Conservation (phyloP, 495 filamentous ascomycete genomes). For the Podospora conica region DNA sequence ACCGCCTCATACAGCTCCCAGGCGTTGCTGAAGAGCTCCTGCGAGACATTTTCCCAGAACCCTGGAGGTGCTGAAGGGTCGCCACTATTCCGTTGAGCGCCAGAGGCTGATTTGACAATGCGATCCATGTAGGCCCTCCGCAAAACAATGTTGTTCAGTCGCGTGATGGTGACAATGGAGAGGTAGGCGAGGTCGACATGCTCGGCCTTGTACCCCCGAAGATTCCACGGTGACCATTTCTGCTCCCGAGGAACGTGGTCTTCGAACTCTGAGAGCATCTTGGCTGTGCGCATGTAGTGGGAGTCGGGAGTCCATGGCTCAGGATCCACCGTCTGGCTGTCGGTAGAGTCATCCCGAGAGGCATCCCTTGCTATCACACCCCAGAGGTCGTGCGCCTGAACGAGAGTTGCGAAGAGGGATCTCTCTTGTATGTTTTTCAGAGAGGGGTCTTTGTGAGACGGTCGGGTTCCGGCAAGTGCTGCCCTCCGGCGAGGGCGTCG, state of each 20-base stretch:
- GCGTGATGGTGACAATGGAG: conserved; percentile 14
- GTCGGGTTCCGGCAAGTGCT: conserved; percentile 32
- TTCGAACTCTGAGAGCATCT: conserved; percentile 11
- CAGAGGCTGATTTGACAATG: no score
- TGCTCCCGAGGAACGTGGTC: conserved; percentile 14
- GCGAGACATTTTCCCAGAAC: no score
- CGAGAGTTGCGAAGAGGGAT: conserved; percentile 33
- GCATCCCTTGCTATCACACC: conserved; percentile 14
- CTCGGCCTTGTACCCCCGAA: conserved; percentile 18
- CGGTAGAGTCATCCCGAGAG: no score
- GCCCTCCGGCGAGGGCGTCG: conserved; percentile 26
- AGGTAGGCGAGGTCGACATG: conserved; percentile 20
- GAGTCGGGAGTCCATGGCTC: no score
- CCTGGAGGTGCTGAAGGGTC: no score
- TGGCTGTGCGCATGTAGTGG: conserved; percentile 24
- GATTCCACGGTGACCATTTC: conserved; percentile 21
- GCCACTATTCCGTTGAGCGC: no score
- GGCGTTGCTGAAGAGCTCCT: no score
- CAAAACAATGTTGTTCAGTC: conserved; percentile 21
- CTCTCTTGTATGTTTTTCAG: conserved; percentile 7
- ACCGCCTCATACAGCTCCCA: no score
- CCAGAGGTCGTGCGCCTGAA: conserved; percentile 36
- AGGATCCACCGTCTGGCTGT: no score
- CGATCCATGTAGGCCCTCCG: conserved; percentile 13
- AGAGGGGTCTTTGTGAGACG: conserved; percentile 27